phyloP scores from a whole-genome alignment of 2,329 filamentous ascomycete genomes.

The Volutella citrinella region DNA sequence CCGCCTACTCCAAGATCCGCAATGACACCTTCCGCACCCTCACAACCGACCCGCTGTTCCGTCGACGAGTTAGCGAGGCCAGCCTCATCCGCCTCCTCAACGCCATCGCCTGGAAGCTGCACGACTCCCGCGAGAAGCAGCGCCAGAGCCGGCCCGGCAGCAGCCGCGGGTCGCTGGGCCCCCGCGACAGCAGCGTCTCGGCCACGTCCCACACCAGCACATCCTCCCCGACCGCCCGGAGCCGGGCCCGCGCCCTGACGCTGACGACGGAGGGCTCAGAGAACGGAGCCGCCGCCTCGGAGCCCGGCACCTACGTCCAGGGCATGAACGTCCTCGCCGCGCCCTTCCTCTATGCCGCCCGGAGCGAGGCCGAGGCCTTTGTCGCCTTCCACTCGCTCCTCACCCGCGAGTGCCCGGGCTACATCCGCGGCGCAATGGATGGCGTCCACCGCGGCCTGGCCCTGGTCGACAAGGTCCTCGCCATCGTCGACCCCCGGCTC shows the following conservation, averaged over 20 bases:
- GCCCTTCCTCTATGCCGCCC: conserved; percentile 90
- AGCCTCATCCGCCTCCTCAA: conserved; percentile 92
- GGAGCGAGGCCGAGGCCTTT: conserved; percentile 93
- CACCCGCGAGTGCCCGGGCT: conserved; percentile 84
- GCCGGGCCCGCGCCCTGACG: conserved; percentile 54
- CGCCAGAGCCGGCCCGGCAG: conserved; percentile 39
- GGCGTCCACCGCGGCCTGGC: conserved; percentile 90
- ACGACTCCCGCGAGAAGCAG: conserved; percentile 66
- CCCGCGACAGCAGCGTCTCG: conserved; percentile 31
- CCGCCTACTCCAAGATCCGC: conserved; percentile 94
- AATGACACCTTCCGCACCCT: conserved; percentile 98
- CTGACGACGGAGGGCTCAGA: conserved; percentile 65
- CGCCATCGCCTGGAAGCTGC: conserved; percentile 88
- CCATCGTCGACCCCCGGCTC: conserved; percentile 87
- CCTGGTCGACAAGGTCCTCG: conserved; percentile 86
- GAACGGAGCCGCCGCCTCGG: conserved; percentile 49
- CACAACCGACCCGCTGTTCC: conserved; percentile 95
- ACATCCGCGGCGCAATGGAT: conserved; percentile 94
- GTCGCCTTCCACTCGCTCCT: conserved; percentile 86
- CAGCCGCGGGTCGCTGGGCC: conserved; percentile 31
- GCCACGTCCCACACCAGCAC: conserved; percentile 37
- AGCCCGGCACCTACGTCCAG: conserved; percentile 89
- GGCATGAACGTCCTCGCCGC: conserved; percentile 98
- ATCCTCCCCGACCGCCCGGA: conserved; percentile 45
- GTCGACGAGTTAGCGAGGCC: conserved; percentile 90